Base-by-base conservation (phyloP, 1,139 yeast species). In the Magnusiomyces fungicola region DNA sequence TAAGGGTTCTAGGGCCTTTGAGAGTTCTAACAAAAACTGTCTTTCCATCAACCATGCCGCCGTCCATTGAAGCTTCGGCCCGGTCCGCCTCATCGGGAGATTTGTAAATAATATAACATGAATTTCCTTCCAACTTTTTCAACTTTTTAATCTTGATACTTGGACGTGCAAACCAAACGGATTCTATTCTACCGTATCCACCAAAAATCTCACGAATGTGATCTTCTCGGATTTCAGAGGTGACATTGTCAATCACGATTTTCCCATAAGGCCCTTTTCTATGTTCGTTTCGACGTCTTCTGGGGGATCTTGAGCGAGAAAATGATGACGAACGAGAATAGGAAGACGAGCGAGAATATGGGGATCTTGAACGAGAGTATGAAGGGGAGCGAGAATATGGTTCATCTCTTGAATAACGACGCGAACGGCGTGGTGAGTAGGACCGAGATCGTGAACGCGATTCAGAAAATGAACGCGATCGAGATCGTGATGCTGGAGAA, bases 181-280 rank as follows among this genome's bases (percentile, higher is more conserved):
- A 47, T 16, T 50, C 50, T 22, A 61, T 59, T 1, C 52, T 51
- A 2, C 65, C 65, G 43, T 61, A 61, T 12, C 45, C 54, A 9
- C 59, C 56, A 48, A 61, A 61, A 9, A 61, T 61, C 50, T 61
- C 65, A n/a, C 56, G 45, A 34, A 61, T 47, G 43, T 60, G 63
- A 16, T 53, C 53, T 21, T 51, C 47, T 10, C 47, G 43, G 12
- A 58, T 58, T 7, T 50, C 54, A 7, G 50, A 43, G 6, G 55
- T 49, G 27, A 59, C 50, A 45, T 59, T 58, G 30, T 56, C 60
- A 9, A 60, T 53, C 3, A 57, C 49, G 19, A 60, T 50, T 37
- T 53, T 51, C 21, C 53, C 52, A 14, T 47, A 18, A 3, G 45
- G 51, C 36, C 43, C 30, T 21, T 14, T 39, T 41, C 41, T 40